Evolutionary conservation across 2,329 filamentous ascomycete species (phyloP).

Genomic region (Ploettnerulaceae sp.): DNA sequence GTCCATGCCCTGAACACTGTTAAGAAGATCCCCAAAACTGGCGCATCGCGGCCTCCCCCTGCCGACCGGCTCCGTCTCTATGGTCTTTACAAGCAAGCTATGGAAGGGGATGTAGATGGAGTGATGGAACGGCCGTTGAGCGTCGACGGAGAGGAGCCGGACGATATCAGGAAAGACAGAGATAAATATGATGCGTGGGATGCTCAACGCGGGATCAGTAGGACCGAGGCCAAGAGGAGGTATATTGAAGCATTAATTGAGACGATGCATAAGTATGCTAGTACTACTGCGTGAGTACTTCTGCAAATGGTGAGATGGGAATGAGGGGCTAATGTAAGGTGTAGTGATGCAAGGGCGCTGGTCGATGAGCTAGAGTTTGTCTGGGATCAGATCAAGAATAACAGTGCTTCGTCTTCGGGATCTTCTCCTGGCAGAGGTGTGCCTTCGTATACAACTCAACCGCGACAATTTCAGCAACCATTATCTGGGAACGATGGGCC

Average conservation of each 20-base stretch:
- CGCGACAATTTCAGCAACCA: slow-evolving; percentile 42
- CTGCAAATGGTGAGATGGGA: background rate
- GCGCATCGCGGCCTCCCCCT: slow-evolving; percentile 81
- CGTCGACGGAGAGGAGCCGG: slow-evolving; percentile 54
- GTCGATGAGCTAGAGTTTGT: slow-evolving; percentile 97
- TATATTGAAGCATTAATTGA: slow-evolving; percentile 94
- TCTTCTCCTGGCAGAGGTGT: slow-evolving; percentile 47
- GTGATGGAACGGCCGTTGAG: slow-evolving; percentile 79
- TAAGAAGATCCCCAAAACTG: slow-evolving; percentile 93
- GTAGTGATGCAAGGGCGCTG: slow-evolving; percentile 74
- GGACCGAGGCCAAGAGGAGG: slow-evolving; percentile 87
- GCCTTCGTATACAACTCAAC: slow-evolving; percentile 31
- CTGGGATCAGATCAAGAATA: slow-evolving; percentile 96
- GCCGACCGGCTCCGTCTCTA: slow-evolving; percentile 85
- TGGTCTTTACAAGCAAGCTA: slow-evolving; percentile 97
- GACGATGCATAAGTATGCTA: slow-evolving; percentile 95
- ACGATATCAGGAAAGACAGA: slow-evolving; percentile 44
- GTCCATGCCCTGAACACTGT: slow-evolving; percentile 98
- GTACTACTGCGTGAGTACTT: slow-evolving; percentile 61
- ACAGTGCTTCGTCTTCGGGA: slow-evolving; percentile 60
- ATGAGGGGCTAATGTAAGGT: slow-evolving; percentile 12
- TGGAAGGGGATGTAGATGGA: slow-evolving; percentile 95
- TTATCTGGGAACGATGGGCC: slow-evolving; percentile 48
- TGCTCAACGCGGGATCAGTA: slow-evolving; percentile 72
- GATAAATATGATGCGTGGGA: slow-evolving; percentile 95